A percentile compares a stretch with the other conserved stretches of the same genome.
Conservation (phyloP, 2,329 filamentous ascomycete genomes). For the Aspergillus pseudoviridinutans region DNA sequence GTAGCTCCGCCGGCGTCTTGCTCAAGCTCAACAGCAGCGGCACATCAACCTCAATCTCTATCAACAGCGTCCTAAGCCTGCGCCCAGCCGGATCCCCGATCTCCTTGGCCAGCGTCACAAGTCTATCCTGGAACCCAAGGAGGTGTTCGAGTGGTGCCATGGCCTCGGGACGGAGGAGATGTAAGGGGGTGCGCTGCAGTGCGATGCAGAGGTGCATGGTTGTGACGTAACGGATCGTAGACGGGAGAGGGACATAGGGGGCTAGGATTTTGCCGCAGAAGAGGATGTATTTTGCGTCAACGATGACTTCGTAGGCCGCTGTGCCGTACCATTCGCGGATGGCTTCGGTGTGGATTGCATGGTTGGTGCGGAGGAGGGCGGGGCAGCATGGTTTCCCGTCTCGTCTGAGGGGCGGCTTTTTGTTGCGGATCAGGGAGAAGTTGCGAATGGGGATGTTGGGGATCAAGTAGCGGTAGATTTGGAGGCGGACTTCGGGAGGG, state of each 20-base stretch:
- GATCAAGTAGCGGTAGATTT: not conserved
- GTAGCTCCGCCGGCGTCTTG: conserved; percentile 8
- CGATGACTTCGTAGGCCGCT: conserved; percentile 6
- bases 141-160: conserved; percentile 1
- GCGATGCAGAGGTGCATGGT: conserved; percentile 4
- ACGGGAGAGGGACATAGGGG: conserved; percentile 6
- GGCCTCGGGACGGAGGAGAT: conserved; percentile 1
- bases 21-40: conserved; percentile 9
- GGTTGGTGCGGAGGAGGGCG: conserved; percentile 8
- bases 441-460: not conserved
- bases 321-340: conserved; percentile 9
- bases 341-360: conserved; percentile 6
- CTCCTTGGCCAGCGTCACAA: not conserved
- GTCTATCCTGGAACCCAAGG: conserved; percentile 4
- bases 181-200: conserved; percentile 6
- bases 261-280: conserved; percentile 8
- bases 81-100: not conserved
- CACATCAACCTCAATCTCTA: conserved; percentile 6
- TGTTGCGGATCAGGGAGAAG: not conserved
- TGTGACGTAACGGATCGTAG: conserved; percentile 4
- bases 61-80: not conserved
- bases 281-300: conserved; percentile 9
- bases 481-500: not conserved
- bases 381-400: conserved; percentile 4
- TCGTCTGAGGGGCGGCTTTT: not conserved